phyloP scores from a whole-genome alignment of 179 eudicot genomes.

The Gypsophila paniculata region DNA sequence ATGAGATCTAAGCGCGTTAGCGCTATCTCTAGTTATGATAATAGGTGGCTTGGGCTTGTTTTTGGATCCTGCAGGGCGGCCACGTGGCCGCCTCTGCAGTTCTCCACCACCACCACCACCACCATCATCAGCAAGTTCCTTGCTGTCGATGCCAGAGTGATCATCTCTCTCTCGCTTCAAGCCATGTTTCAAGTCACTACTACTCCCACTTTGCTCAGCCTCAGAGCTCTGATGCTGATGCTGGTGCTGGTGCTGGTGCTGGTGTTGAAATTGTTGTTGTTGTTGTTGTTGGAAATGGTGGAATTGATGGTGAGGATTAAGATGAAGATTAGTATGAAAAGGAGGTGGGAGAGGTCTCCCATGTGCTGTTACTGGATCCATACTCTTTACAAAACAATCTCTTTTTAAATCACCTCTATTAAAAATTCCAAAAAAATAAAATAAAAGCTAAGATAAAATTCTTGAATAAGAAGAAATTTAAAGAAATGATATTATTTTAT shows the following conservation, averaged over 20 bases:
- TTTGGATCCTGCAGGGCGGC: slow-evolving; percentile 90
- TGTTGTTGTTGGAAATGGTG: slow-evolving; percentile 38
- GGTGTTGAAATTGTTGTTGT: slow-evolving; percentile 29
- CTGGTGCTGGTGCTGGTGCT: slow-evolving; percentile 18
- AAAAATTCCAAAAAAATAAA: not conserved
- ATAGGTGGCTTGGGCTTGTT: slow-evolving; percentile 93
- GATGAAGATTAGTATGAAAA: slow-evolving; percentile 42
- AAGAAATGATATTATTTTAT: not conserved
- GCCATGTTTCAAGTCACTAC: slow-evolving; percentile 33
- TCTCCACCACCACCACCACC: slow-evolving; percentile 27
- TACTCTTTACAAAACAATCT: not conserved
- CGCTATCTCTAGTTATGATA: slow-evolving; percentile 76
- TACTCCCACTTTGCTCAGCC: slow-evolving; percentile 44
- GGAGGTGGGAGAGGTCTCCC: slow-evolving; percentile 39
- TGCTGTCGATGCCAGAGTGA: slow-evolving; percentile 20
- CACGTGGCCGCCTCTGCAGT: slow-evolving; percentile 52
- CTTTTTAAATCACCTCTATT: too few relatives aligned
- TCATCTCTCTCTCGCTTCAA: slow-evolving; percentile 45
- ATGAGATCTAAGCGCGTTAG: slow-evolving; percentile 83
- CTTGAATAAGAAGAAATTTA: not conserved
- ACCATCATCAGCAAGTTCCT: slow-evolving; percentile 1
- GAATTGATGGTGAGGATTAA: slow-evolving; percentile 33
- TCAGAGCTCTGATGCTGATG: slow-evolving; percentile 31
- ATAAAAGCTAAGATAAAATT: not conserved
- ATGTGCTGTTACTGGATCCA: slow-evolving; percentile 48